Conservation (phyloP, 2,329 filamentous ascomycete genomes). For the Cladosporium halotolerans region DNA sequence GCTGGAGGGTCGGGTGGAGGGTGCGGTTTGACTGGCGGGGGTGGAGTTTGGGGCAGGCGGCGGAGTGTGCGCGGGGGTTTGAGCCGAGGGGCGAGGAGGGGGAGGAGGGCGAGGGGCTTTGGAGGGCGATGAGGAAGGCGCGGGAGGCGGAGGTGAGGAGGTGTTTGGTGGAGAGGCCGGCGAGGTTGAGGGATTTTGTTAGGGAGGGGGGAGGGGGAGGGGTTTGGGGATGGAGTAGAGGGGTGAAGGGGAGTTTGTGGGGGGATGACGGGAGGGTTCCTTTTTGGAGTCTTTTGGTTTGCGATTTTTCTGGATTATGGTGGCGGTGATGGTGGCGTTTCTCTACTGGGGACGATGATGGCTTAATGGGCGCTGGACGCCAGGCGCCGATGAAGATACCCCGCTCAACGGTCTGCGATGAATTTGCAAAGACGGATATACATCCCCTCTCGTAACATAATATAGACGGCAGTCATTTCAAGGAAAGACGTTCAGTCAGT, state of each 20-base stretch:
- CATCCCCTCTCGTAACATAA: too few species aligned
- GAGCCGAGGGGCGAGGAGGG: too few species aligned
- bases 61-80: background rate
- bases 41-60: background rate
- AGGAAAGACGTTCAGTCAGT: too few species aligned
- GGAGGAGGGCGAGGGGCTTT: background rate
- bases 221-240: conserved; percentile 1
- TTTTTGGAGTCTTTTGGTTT: background rate
- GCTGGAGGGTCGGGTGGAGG: conserved; percentile 4
- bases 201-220: background rate
- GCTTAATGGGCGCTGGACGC: too few species aligned
- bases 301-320: background rate
- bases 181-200: conserved; percentile 6
- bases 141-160: conserved; percentile 8
- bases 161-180: conserved; percentile 8
- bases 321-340: too few species aligned
- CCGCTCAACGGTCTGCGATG: too few species aligned
- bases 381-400: too few species aligned
- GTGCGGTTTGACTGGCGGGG: conserved; percentile 5
- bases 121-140: conserved; percentile 6
- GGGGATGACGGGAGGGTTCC: background rate
- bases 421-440: too few species aligned
- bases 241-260: background rate
- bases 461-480: too few species aligned
- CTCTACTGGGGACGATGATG: too few species aligned